phyloP scores from a whole-genome alignment of 176 grass and related monocot species.

The Leersia perrieri region DNA sequence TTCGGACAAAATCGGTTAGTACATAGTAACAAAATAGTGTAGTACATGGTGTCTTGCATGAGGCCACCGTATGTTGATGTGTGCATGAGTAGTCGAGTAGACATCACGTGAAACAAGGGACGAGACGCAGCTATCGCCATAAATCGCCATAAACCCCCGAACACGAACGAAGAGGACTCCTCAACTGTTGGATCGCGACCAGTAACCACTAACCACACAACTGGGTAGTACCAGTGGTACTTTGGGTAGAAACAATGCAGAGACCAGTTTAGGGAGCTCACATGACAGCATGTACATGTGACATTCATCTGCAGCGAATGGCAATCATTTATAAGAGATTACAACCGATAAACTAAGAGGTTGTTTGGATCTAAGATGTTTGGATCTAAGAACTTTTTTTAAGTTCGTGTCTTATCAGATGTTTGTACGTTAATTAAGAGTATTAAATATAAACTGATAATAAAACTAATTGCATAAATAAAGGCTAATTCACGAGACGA shows the following conservation, averaged over 20 bases:
- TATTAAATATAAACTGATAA: too few relatives aligned
- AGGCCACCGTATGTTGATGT: neutral
- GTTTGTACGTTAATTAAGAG: too few relatives aligned
- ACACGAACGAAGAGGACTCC: neutral
- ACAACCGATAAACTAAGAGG: too few relatives aligned
- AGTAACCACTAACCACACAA: slow-evolving; percentile 3
- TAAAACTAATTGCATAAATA: too few relatives aligned
- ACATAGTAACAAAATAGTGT: too few relatives aligned
- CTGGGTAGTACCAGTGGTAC: neutral
- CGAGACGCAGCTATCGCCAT: slow-evolving; percentile 27
- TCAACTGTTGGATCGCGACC: slow-evolving; percentile 16
- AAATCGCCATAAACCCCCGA: neutral
- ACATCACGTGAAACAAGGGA: slow-evolving; percentile 15
- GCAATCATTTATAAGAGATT: neutral
- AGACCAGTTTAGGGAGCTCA: neutral
- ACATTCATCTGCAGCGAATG: neutral
- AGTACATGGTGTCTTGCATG: too few relatives aligned
- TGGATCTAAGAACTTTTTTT: too few relatives aligned
- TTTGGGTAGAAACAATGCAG: neutral
- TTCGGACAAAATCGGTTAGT: too few relatives aligned
- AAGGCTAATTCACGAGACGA: too few relatives aligned
- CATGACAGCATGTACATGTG: neutral
- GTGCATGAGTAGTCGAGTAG: neutral
- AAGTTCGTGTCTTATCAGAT: too few relatives aligned
- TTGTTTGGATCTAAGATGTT: too few relatives aligned